Evolutionary conservation across 805 yeast genomes (phyloP), one percentile per base, ranked within the genome.

Genomic region (Cephaloascus fragrans): DNA sequence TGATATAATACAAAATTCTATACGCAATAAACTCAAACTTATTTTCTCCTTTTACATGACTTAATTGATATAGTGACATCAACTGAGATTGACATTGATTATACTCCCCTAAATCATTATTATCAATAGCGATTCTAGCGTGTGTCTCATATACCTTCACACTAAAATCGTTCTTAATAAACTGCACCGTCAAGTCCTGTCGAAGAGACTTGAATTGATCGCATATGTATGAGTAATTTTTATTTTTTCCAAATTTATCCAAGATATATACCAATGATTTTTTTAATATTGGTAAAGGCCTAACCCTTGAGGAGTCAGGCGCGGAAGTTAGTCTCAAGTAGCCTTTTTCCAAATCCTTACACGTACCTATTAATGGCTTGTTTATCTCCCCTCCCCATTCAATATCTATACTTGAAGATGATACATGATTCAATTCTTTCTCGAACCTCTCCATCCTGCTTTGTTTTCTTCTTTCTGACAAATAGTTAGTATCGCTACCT

Each of bases 181-280:
- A 83, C 60, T 90, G 98, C 8, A 90, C 97, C 3, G 94, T 84
- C 46, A 90, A 61, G 60, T 90, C 98, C 59, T 90, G 98, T 49
- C 98, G 69, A 43, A 93, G 71, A 0, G 97, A 84, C 59, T 89
- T 90, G 53, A 90, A 75, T 59, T 90, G 98, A 56, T 86, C 93
- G 52, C 90, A 82, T 10, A 85, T 59, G 56, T 90, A 90, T 31
- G 79, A 69, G 54, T 93, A 93, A 37, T 71, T 68, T 16, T 71
- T 71, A 34, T 63, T 67, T n/a, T 65, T 60, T 43, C 55, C 44
- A 47, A 76, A 79, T 50, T 80, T 81, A 8, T 60, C 52, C 44
- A 75, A 57, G 5, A 90, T 67, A 36, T 67, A 55, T 18, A 64
- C 63, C 34, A 81, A 60, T 2, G 95, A 71, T 47, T 73, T 68